Evolutionary conservation across 306 rosid species (phyloP).

Genomic region (Cicer pinnatifidum): DNA sequence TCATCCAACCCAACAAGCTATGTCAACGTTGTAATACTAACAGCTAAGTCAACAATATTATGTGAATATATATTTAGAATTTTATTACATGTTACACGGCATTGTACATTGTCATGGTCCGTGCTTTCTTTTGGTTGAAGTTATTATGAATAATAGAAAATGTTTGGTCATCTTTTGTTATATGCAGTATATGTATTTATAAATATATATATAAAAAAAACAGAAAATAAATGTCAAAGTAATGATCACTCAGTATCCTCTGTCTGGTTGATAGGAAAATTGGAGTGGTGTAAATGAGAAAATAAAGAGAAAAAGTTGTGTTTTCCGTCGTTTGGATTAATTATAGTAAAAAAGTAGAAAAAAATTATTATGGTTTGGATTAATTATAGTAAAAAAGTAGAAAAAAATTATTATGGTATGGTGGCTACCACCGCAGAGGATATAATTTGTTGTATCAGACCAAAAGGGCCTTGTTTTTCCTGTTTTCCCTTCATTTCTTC

Average conservation of each 20-base stretch:
- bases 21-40: slow-evolving; percentile 12
- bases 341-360: not conserved
- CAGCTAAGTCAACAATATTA: not conserved
- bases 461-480: not conserved
- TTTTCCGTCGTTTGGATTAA: not conserved
- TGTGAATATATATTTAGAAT: not conserved
- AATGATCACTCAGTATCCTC: not conserved
- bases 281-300: not conserved
- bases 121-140: not conserved
- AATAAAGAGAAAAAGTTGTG: not conserved
- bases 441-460: not conserved
- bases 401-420: not conserved
- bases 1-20: not conserved
- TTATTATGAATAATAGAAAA: slow-evolving; percentile 2
- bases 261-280: not conserved
- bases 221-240: not conserved
- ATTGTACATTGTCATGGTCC: not conserved
- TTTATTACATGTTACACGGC: not conserved
- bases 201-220: not conserved
- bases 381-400: too few species aligned
- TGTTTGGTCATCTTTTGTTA: not conserved
- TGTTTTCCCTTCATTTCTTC: not conserved
- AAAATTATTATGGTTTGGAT: not conserved
- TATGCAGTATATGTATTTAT: not conserved
- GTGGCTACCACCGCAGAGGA: not conserved